These are phyloP conservation scores for Brassica napus DNA, from an alignment of 345 rosid species.

Conservation along the genomic window DNA sequence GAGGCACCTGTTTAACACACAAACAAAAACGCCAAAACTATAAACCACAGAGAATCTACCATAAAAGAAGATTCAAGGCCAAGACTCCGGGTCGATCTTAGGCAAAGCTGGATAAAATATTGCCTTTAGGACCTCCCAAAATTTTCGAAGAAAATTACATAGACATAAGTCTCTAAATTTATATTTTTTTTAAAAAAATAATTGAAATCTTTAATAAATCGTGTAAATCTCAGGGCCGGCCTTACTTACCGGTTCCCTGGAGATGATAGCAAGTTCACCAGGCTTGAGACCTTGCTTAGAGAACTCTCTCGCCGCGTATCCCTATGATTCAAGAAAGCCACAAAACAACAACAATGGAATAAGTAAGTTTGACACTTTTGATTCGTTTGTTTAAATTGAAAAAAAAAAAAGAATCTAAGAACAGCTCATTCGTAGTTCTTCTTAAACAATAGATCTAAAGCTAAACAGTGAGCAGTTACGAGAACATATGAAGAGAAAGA, in stretches of 20 bases:
- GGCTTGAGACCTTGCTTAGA: conserved; percentile 69
- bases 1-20: conserved; percentile 49
- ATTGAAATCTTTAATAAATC: no score
- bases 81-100: neutral
- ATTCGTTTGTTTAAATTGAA: neutral
- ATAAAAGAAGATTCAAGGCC: neutral
- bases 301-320: conserved; percentile 94
- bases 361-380: neutral
- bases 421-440: neutral
- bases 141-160: no score
- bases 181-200: no score
- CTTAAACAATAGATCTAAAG: conserved; percentile 14
- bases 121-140: no score
- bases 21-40: neutral
- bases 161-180: no score
- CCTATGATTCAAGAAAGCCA: conserved; percentile 16
- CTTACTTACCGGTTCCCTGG: conserved; percentile 49
- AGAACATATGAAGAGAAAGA: neutral
- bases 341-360: neutral
- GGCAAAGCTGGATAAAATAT: no score
- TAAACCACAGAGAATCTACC: neutral
- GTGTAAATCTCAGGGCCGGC: no score
- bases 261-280: conserved; percentile 81
- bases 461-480: conserved; percentile 21
- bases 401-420: neutral